Evolutionary conservation across 176 grass and related monocot species (phyloP), one percentile per base, ranked within the genome.

Genomic region (Ananas comosus): DNA sequence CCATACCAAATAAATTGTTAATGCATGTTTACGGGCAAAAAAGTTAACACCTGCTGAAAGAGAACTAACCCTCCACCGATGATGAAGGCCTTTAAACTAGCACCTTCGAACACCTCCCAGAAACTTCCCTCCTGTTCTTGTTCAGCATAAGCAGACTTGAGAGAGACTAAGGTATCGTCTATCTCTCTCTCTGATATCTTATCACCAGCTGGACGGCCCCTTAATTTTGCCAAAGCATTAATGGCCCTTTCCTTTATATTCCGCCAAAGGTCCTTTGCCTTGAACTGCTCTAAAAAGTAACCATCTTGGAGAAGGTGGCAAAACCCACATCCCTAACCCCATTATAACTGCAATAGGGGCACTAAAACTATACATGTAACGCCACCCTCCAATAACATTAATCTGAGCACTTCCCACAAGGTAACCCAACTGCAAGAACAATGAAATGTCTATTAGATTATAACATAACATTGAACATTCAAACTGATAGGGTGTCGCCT

Each of bases 31-130:
- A 21, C 14, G 49, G 29, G 13, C 74, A 51, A 86, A 63, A 63
- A 48, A 80, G 69, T 52, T 58, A 69, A 33, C 57, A 93, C 94
- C 89, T 90, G 94, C 74, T 99, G 94, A 79, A 93, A 99, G 56
- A 99, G 84, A 80, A 99, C 89, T 68, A 99, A 70, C 3, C 94
- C 94, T 79, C 94, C 94, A 11, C 94, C 94, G 65, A 99, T 99
- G 51, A 28, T 87, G 74, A 99, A 90, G 63, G 94, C 94, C 70
- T 99, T 99, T 82, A 99, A 93, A 83, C 82, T 99, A 66, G 87
- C 74, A 63, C 94, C 89, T 81, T 93, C 65, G 64, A 99, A 93
- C 54, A 99, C 76, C 78, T 90, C 72, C 85, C 72, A 88, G 76
- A 99, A 76, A 54, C 83, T 93, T 50, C 87, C 94, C 66, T 92